Conservation (phyloP, 345 rosid genomes). For the Combretum micranthum region DNA sequence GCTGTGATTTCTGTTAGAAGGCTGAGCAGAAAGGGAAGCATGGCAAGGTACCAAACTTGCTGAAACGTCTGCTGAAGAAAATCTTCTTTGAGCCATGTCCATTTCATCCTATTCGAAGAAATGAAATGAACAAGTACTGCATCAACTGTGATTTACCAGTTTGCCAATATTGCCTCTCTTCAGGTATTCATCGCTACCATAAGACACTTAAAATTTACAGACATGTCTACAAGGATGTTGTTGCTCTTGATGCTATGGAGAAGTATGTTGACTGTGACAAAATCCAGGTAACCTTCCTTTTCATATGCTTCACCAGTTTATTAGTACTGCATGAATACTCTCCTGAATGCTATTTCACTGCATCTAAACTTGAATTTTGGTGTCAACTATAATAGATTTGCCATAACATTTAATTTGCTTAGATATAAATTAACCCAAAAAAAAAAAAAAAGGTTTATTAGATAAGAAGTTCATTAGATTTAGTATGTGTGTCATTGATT, state of each 20-base stretch:
- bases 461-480: no score
- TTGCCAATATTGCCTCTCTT: constrained; percentile 37
- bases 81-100: constrained; percentile 27
- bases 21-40: not conserved
- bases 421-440: no score
- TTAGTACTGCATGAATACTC: not conserved
- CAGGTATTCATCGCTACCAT: constrained; percentile 27
- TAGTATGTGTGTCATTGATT: no score
- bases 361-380: not conserved
- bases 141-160: constrained; percentile 27
- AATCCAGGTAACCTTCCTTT: constrained; percentile 25
- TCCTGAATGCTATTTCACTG: not conserved
- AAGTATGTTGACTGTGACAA: constrained; percentile 30
- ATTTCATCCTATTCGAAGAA: constrained; percentile 27
- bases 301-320: not conserved
- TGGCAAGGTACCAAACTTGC: constrained; percentile 25
- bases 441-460: no score
- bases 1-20: not conserved
- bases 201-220: constrained; percentile 37
- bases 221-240: constrained; percentile 40
- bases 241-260: constrained; percentile 24
- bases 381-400: not conserved
- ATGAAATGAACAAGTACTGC: constrained; percentile 35
- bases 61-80: constrained; percentile 19
- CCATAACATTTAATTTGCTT: no score